A percentile compares a stretch with the other conserved stretches of the same genome.
Conservation (phyloP, 208 protist species). For the Entamoeba dispar region DNA sequence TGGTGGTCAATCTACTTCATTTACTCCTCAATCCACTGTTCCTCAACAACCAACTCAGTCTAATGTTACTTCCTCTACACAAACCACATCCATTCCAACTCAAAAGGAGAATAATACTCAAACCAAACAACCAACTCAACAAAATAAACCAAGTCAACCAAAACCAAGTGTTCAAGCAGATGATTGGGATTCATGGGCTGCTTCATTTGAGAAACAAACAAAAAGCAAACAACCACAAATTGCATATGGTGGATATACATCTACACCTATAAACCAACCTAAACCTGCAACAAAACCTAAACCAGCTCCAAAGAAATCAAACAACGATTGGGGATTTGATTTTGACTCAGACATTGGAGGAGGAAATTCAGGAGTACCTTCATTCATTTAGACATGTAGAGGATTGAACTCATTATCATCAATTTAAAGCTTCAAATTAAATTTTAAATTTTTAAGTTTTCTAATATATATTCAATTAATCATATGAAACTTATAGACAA, state of each 20-base stretch:
- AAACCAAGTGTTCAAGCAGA: background rate
- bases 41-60: background rate
- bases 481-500: no score
- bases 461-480: no score
- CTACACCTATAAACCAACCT: background rate
- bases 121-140: background rate
- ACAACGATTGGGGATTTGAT: background rate
- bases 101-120: background rate
- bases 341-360: background rate
- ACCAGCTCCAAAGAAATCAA: background rate
- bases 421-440: no score
- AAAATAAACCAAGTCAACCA: background rate
- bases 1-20: background rate
- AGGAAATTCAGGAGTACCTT: background rate
- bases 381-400: background rate
- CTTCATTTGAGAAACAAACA: background rate
- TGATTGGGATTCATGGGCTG: background rate
- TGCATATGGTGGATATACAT: background rate
- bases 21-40: background rate
- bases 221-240: background rate
- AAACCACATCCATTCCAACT: background rate
- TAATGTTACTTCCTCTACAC: background rate
- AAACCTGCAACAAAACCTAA: background rate
- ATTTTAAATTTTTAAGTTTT: no score
- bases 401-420: background rate